Evolutionary conservation across 306 rosid genomes (phyloP).

Genomic region (Herpetospermum pedunculosum): DNA sequence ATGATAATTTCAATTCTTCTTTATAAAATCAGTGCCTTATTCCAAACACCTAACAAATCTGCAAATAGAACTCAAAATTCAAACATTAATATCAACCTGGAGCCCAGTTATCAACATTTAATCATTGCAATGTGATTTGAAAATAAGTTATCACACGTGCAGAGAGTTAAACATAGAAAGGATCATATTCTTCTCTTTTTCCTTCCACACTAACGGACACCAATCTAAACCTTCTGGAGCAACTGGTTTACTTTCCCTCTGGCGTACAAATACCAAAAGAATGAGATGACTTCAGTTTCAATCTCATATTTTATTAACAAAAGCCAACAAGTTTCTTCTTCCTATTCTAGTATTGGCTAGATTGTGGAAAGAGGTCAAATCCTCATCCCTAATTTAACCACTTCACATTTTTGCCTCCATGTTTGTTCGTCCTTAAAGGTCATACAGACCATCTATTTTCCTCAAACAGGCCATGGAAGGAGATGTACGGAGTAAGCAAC

Average conservation of each 20-base stretch:
- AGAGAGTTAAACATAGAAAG: not conserved
- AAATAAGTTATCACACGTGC: not conserved
- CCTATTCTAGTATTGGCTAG: not conserved
- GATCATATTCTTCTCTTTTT: not conserved
- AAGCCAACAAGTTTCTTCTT: not conserved
- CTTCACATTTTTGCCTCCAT: not conserved
- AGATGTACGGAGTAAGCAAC: not conserved
- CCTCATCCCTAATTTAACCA: not conserved
- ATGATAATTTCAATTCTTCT: not conserved
- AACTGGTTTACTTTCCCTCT: not conserved
- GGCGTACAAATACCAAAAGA: not conserved
- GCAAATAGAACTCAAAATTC: not conserved
- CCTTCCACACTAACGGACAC: not conserved
- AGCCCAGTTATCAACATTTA: not conserved
- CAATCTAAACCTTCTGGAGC: not conserved
- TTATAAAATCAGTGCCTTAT: not conserved
- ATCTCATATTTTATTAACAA: not conserved
- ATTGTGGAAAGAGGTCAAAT: not conserved
- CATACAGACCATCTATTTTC: not conserved
- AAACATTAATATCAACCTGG: not conserved
- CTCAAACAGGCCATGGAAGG: not conserved
- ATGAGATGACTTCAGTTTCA: not conserved
- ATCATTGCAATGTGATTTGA: not conserved
- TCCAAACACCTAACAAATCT: not conserved
- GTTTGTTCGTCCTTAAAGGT: not conserved